Base-by-base conservation (phyloP, 495 filamentous ascomycete genomes). In the Trichoderma erinaceum region DNA sequence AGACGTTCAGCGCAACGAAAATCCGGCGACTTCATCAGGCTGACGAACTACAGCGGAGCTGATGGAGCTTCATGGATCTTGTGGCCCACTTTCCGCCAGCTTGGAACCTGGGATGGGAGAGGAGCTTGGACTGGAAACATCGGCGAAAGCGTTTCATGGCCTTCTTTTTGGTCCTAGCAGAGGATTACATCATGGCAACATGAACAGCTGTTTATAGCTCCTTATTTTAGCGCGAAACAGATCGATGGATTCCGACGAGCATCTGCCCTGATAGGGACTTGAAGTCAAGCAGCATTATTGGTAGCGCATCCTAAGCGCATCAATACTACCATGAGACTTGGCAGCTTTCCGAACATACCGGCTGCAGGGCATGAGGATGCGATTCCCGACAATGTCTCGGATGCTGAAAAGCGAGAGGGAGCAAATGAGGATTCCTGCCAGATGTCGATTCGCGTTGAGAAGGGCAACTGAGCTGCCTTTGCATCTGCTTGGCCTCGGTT, bases 121-220 rank as follows among this genome's bases (percentile, higher is more conserved):
- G 44, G 18, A 48, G 44, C 44, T 48, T 48, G 44, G 44, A 16
- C 44, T 48, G 44, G 44, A 48, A 48, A n/a, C 44, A 48, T 16
- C 44, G 15, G 13, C 15, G 44, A n/a, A 48, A 48, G 8, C 35
- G 35, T 38, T 48, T 16, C 13, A 48, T 48, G 44, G n/a, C 12
- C 10, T 3, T n/a, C 21, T 25, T 25, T 56, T 25, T 8, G 5
- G 2, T 56, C 11, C 21, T 21, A 56, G 10, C 23, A 4, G n/a
- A 56, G 8, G n/a, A 56, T 56, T 56, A 56, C 50, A 56, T 56
- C 50, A 56, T 56, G n/a, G 44, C 44, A 56, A 7, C n/a, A 56
- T 56, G 50, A 56, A 56, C 18, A 25, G 50, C 21, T 25, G 50
- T 29, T 29, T 29, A 4, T 23, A 25, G 35, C 50, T 56, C 50